Percentiles rank a stretch among this genome's conserved stretches.
These are phyloP conservation scores for Kazachstania bromeliacearum DNA, from an alignment of 805 yeast species.

Conservation along the genomic window DNA sequence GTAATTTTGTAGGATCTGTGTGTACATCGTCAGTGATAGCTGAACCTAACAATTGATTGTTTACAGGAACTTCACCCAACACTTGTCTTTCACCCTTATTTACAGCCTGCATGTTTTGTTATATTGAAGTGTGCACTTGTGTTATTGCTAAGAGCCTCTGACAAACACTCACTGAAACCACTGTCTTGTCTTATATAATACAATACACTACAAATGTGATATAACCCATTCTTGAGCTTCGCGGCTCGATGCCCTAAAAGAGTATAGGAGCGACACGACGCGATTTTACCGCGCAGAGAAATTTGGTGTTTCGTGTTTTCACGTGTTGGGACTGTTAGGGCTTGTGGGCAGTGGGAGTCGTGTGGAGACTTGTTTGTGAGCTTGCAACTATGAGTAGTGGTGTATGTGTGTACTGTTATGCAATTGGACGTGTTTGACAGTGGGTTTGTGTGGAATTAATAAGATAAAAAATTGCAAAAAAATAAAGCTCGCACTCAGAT, in stretches of 20 bases:
- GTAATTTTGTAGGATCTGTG: conserved; percentile 1
- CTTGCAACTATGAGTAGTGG: too few species aligned
- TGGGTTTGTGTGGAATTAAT: too few species aligned
- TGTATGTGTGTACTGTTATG: too few species aligned
- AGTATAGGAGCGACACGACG: background rate
- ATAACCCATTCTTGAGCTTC: background rate
- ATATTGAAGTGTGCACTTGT: background rate
- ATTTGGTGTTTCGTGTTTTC: too few species aligned
- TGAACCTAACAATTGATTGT: conserved; percentile 2
- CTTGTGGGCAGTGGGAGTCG: too few species aligned
- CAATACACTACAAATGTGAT: background rate
- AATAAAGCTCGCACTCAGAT: conserved; percentile 76
- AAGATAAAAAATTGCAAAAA: too few species aligned
- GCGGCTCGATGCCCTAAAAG: background rate
- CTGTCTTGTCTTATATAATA: too few species aligned
- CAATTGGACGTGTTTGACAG: too few species aligned
- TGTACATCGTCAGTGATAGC: background rate
- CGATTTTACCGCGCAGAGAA: too few species aligned
- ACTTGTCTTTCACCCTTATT: conserved; percentile 1
- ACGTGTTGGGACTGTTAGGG: too few species aligned
- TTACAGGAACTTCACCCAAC: conserved; percentile 1
- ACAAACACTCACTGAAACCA: too few species aligned
- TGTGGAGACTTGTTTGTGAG: too few species aligned
- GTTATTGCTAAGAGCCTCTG: background rate
- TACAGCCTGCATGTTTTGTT: background rate